Evolutionary conservation across 148 eudicot genomes (phyloP).

Genomic region (Rhododendron kiyosumense): DNA sequence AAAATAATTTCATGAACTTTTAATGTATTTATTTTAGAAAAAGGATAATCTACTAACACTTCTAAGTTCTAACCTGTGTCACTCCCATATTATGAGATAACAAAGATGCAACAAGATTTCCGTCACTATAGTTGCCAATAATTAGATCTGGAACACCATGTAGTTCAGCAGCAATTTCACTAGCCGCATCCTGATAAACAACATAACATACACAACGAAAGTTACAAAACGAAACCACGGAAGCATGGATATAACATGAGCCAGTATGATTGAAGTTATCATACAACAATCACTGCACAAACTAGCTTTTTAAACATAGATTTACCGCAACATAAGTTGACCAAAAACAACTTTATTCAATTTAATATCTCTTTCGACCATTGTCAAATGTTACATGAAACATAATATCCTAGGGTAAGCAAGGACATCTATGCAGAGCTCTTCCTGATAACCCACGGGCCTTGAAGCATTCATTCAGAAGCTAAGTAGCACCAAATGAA

Average conservation of each 20-base stretch:
- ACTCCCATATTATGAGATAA: conserved; percentile 85
- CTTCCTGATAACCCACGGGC: not conserved
- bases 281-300: not conserved
- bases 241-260: not conserved
- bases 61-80: conserved; percentile 72
- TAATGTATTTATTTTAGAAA: not conserved
- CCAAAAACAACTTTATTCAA: not conserved
- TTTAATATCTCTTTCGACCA: not conserved
- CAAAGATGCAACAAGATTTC: conserved; percentile 89
- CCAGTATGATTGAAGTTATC: not conserved
- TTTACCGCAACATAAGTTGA: not conserved
- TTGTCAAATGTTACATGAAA: not conserved
- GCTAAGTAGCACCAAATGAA: not conserved
- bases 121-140: conserved; percentile 98
- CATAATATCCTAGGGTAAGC: not conserved
- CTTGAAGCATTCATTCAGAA: not conserved
- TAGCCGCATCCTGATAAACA: conserved; percentile 65
- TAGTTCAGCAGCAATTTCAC: conserved; percentile 83
- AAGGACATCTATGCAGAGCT: not conserved
- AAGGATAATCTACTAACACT: conserved; percentile 4
- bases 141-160: conserved; percentile 86
- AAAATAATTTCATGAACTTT: not conserved
- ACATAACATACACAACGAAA: not conserved
- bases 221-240: not conserved
- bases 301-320: not conserved